A percentile compares a stretch with the other conserved stretches of the same genome.
Evolutionary conservation across 345 rosid species (phyloP).

Genomic region (Balakata baccata): DNA sequence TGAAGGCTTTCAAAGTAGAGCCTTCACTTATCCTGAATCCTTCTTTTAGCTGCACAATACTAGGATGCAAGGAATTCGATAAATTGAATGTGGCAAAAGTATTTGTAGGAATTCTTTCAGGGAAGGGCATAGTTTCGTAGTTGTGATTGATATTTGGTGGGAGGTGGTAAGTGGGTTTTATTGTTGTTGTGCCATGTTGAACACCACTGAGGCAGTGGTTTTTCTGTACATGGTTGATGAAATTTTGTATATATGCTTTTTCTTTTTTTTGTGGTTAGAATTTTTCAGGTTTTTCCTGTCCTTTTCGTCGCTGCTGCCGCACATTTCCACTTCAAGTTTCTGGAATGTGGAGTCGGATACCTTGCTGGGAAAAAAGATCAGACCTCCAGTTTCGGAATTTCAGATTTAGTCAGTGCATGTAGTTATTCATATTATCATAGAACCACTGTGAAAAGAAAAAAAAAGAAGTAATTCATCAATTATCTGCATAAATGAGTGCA

Average conservation of each 20-base stretch:
- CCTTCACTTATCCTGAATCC: conserved; percentile 1
- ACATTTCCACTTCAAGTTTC: no score
- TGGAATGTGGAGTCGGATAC: no score
- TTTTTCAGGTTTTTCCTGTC: neutral
- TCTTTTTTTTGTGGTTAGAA: neutral
- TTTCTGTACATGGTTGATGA: conserved; percentile 18
- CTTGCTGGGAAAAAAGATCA: no score
- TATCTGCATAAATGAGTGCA: no score
- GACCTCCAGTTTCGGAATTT: no score
- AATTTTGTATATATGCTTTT: conserved; percentile 43
- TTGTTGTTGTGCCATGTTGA: conserved; percentile 18
- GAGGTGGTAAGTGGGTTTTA: conserved; percentile 15
- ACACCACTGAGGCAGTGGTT: conserved; percentile 22
- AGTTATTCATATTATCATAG: no score
- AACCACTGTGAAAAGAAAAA: no score
- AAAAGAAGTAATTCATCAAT: no score
- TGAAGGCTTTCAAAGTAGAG: conserved; percentile 28
- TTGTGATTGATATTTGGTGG: conserved; percentile 14
- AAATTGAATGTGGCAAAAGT: neutral
- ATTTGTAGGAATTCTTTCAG: conserved; percentile 21
- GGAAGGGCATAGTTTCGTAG: conserved; percentile 20
- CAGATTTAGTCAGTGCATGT: no score
- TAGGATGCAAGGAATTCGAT: conserved; percentile 11
- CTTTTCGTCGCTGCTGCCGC: no score
- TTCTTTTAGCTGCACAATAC: conserved; percentile 15